Evolutionary conservation across 2,329 filamentous ascomycete species (phyloP).

Genomic region (Alternaria brassicicola): DNA sequence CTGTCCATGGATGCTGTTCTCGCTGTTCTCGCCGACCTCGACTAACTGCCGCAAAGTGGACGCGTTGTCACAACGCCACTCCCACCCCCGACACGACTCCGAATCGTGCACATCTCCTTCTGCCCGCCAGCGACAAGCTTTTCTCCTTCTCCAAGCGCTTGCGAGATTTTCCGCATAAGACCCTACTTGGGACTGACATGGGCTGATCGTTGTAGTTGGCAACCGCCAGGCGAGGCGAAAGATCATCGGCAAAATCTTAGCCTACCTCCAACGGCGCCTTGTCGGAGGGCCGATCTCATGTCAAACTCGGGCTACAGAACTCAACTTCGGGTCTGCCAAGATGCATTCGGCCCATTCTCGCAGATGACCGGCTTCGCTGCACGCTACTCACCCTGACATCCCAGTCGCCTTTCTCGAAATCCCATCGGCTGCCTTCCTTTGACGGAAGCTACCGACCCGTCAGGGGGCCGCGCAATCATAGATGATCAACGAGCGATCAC

Average conservation of each 20-base stretch:
- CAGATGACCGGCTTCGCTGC: constrained; percentile 6
- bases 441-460: constrained; percentile 33
- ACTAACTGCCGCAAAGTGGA: constrained; percentile 4
- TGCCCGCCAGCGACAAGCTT: constrained; percentile 1
- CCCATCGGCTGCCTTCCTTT: constrained; percentile 31
- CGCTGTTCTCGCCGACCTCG: constrained; percentile 5
- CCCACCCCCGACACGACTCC: not conserved
- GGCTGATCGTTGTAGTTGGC: constrained; percentile 19
- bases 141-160: constrained; percentile 4
- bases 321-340: constrained; percentile 17
- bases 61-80: constrained; percentile 14
- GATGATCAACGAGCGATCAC: constrained; percentile 24
- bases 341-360: constrained; percentile 9
- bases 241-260: constrained; percentile 13
- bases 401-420: constrained; percentile 8
- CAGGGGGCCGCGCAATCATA: constrained; percentile 32
- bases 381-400: constrained; percentile 1
- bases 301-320: constrained; percentile 9
- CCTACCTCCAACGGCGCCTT: constrained; percentile 24
- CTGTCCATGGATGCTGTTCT: constrained; percentile 6
- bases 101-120: constrained; percentile 6
- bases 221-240: constrained; percentile 17
- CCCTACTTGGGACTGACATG: constrained; percentile 7
- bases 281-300: constrained; percentile 16
- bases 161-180: constrained; percentile 4